phyloP scores from a whole-genome alignment of 176 grass and related monocot genomes.

The Elymus sibiricus region DNA sequence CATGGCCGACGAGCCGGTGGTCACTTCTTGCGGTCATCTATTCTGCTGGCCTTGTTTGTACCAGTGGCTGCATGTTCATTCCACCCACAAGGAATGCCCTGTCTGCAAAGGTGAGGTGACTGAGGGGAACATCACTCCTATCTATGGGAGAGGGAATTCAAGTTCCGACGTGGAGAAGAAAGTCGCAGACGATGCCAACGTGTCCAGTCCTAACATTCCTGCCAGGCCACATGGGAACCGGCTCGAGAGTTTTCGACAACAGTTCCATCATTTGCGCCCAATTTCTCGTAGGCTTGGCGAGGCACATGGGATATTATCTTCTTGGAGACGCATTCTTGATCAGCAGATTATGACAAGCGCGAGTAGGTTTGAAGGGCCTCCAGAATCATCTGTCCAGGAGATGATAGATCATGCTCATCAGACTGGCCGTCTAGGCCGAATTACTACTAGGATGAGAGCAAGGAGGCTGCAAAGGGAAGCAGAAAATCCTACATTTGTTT shows the following conservation, averaged over 20 bases:
- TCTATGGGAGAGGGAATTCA: constrained; percentile 87
- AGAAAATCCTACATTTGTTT: constrained; percentile 18
- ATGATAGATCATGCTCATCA: constrained; percentile 61
- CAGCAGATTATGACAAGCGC: constrained; percentile 55
- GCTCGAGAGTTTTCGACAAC: constrained; percentile 84
- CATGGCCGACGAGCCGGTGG: constrained; percentile 80
- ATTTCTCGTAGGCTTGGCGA: constrained; percentile 88
- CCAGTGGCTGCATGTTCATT: constrained; percentile 91
- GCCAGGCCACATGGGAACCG: constrained; percentile 79
- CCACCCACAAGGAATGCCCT: constrained; percentile 85
- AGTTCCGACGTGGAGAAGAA: constrained; percentile 44
- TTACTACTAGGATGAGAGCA: constrained; percentile 71
- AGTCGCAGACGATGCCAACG: constrained; percentile 47
- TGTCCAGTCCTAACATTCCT: constrained; percentile 58
- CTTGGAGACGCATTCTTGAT: constrained; percentile 71
- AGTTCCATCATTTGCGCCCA: constrained; percentile 77
- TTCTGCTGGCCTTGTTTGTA: constrained; percentile 99
- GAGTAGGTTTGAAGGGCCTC: constrained; percentile 46
- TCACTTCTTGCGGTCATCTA: constrained; percentile 91
- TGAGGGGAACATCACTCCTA: constrained; percentile 75
- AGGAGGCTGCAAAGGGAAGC: constrained; percentile 79
- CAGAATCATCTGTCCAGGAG: constrained; percentile 62
- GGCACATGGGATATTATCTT: constrained; percentile 63
- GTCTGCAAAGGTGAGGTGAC: constrained; percentile 97
- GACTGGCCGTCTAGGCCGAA: constrained; percentile 27